Percentiles rank a stretch among this genome's conserved stretches.
phyloP scores from a whole-genome alignment of 352 stramenopile genomes.

The Globisporangium rhizosaccharum region DNA sequence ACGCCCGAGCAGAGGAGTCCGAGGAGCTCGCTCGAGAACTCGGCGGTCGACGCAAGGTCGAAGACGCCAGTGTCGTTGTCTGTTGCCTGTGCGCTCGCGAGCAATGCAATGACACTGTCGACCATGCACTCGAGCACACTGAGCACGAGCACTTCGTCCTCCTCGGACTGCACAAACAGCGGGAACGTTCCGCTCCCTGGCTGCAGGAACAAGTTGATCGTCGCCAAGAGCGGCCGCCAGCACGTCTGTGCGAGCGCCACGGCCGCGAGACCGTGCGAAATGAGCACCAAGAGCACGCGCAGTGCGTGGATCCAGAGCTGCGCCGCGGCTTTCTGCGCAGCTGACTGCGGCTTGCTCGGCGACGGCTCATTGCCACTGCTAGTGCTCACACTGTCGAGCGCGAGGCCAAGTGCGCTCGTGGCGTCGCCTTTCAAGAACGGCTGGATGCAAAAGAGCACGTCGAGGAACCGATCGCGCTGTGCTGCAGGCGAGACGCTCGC shows the following conservation, averaged over 20 bases:
- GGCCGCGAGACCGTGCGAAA: constrained; percentile 57
- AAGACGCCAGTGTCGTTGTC: constrained; percentile 8
- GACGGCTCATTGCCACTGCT: constrained; percentile 6
- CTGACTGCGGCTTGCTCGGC: constrained; percentile 35
- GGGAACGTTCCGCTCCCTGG: constrained; percentile 49
- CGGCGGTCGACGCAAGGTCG: not conserved
- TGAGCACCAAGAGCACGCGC: constrained; percentile 62
- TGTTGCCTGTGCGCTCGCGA: constrained; percentile 28
- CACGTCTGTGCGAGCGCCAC: constrained; percentile 41
- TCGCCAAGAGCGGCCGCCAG: constrained; percentile 55
- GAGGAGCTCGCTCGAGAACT: constrained; percentile 54
- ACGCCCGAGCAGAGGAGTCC: constrained; percentile 55
- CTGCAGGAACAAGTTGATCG: constrained; percentile 55
- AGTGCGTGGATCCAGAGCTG: constrained; percentile 79
- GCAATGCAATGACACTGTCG: constrained; percentile 55
- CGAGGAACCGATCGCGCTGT: constrained; percentile 44
- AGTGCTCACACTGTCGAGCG: not conserved
- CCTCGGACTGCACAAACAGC: constrained; percentile 55
- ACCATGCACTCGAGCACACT: constrained; percentile 75
- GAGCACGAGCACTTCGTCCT: constrained; percentile 72
- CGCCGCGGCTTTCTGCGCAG: constrained; percentile 57
- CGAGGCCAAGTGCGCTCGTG: constrained; percentile 8
- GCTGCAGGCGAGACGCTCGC: constrained; percentile 53
- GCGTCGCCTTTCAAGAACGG: constrained; percentile 44
- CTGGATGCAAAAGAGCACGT: constrained; percentile 62